These are phyloP conservation scores for Datisca glomerata DNA, from an alignment of 306 rosid genomes.

Conservation along the genomic window DNA sequence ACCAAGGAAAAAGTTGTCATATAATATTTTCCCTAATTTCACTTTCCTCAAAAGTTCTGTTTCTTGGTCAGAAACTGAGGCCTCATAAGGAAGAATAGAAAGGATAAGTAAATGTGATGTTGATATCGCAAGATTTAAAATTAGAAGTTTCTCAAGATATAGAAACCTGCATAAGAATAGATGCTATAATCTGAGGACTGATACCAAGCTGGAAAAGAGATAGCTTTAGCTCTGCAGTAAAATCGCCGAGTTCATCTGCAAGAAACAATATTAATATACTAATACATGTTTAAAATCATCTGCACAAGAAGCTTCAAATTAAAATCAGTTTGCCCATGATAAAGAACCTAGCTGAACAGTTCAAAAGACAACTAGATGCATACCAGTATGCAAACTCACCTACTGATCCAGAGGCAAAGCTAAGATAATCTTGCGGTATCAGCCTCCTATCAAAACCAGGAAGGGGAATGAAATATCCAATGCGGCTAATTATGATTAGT, in stretches of 20 bases:
- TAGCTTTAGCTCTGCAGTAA: slow-evolving; percentile 69
- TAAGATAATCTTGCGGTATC: slow-evolving; percentile 84
- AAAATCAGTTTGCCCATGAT: slow-evolving; percentile 1
- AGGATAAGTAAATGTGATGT: neutral
- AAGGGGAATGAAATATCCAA: slow-evolving; percentile 90
- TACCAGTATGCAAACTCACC: slow-evolving; percentile 34
- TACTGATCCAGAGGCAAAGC: slow-evolving; percentile 83
- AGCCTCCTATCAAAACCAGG: slow-evolving; percentile 95
- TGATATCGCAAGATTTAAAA: too few species aligned
- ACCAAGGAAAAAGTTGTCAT: too few species aligned
- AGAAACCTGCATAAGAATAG: slow-evolving; percentile 91
- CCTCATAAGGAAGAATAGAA: slow-evolving; percentile 1
- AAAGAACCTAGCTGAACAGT: neutral
- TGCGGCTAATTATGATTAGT: slow-evolving; percentile 71
- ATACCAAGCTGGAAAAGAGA: slow-evolving; percentile 97
- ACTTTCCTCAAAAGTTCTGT: too few species aligned
- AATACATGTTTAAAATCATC: neutral
- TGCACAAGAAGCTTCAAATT: neutral
- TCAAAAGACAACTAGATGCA: neutral
- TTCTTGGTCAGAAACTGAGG: neutral
- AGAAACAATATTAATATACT: slow-evolving; percentile 27
- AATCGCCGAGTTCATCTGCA: slow-evolving; percentile 97
- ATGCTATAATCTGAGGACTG: slow-evolving; percentile 95
- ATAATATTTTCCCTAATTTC: too few species aligned
- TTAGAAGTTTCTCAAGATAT: too few species aligned